A percentile compares a stretch with the other conserved stretches of the same genome.
Conservation (phyloP, 148 eudicot genomes). For the Mesembryanthemum crystallinum region DNA sequence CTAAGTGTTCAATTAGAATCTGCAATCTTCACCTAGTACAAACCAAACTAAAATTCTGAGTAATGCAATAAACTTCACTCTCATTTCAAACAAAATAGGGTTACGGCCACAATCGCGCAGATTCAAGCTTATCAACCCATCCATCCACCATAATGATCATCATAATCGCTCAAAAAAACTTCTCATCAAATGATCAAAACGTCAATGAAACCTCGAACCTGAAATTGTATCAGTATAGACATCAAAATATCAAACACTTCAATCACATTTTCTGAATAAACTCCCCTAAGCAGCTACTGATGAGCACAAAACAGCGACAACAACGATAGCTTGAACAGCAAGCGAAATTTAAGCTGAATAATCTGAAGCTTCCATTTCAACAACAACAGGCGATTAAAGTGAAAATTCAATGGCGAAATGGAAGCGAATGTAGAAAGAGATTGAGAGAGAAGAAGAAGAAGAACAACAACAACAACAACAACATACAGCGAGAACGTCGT, state of each 20-base stretch:
- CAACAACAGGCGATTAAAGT: neutral
- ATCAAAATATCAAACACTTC: neutral
- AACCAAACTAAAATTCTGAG: neutral
- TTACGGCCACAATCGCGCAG: no score
- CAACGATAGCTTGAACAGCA: neutral
- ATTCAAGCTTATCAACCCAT: neutral
- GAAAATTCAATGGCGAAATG: neutral
- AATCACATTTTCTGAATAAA: no score
- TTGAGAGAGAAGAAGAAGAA: slow-evolving; percentile 14
- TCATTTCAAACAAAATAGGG: neutral
- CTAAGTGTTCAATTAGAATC: neutral
- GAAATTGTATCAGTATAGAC: no score
- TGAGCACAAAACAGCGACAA: neutral
- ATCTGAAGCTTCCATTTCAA: neutral
- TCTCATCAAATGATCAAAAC: neutral
- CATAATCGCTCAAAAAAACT: neutral
- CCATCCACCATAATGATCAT: neutral
- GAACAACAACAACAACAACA: no score
- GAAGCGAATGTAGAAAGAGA: neutral
- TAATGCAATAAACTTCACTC: neutral
- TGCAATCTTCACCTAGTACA: neutral
- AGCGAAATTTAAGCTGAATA: neutral
- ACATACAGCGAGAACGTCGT: slow-evolving; percentile 41
- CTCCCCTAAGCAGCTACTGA: no score
- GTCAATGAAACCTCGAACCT: neutral